A percentile compares a stretch with the other conserved stretches of the same genome.
Evolutionary conservation across 2,329 filamentous ascomycete species (phyloP).

Genomic region (Beauveria varroae): DNA sequence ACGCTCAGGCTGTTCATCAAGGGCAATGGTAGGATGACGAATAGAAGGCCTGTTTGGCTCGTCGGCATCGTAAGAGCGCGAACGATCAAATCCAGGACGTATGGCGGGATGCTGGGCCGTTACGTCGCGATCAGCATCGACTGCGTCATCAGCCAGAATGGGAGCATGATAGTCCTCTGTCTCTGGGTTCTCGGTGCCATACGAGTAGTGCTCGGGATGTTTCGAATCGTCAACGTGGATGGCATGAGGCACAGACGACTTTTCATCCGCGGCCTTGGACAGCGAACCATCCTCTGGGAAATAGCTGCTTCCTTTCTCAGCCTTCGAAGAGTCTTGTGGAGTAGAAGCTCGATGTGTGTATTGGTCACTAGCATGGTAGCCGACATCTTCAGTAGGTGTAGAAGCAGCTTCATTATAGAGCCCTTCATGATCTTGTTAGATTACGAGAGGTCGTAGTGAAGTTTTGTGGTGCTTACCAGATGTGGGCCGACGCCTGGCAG

Average conservation of each 20-base stretch:
- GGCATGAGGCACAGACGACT: conserved; percentile 40
- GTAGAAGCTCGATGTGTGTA: conserved; percentile 70
- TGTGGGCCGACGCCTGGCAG: conserved; percentile 37
- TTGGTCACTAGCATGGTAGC: conserved; percentile 79
- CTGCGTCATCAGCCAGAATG: conserved; percentile 83
- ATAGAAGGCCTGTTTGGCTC: conserved; percentile 54
- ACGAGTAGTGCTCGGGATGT: conserved; percentile 30
- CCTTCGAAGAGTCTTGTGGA: conserved; percentile 42
- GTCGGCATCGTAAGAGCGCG: conserved; percentile 38
- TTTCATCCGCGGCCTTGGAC: conserved; percentile 18
- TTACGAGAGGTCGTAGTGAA: not conserved
- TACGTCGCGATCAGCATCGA: conserved; percentile 62
- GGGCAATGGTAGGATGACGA: conserved; percentile 55
- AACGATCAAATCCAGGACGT: conserved; percentile 41
- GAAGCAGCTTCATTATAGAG: conserved; percentile 55
- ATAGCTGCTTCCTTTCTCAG: conserved; percentile 7
- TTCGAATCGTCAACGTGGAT: conserved; percentile 68
- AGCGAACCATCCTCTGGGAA: not conserved
- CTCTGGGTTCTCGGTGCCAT: conserved; percentile 35
- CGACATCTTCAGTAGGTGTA: conserved; percentile 85
- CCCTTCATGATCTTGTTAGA: conserved; percentile 42
- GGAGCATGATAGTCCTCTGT: conserved; percentile 63
- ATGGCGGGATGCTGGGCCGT: conserved; percentile 73
- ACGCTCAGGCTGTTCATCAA: conserved; percentile 44
- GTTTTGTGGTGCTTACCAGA: not conserved